A percentile compares a stretch with the other conserved stretches of the same genome.
These are phyloP conservation scores for Gamsiella multidivaricata DNA, from an alignment of 192 early-diverging fungal species.

Conservation along the genomic window DNA sequence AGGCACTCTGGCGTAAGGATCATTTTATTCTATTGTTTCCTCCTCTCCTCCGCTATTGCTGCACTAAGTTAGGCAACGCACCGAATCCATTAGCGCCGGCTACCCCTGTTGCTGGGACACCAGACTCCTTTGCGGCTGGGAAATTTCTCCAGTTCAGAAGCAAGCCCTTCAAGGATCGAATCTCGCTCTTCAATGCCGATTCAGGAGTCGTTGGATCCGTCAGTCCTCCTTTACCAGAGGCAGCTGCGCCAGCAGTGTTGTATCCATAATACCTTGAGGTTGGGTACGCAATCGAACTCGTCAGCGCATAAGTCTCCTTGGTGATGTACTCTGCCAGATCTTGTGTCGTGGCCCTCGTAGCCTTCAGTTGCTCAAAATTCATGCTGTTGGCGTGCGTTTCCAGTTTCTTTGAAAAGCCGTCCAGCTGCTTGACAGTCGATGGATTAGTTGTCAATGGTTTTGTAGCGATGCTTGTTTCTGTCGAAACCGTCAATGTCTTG, in stretches of 20 bases:
- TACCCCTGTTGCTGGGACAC: background rate
- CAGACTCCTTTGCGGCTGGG: conserved; percentile 36
- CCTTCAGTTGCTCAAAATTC: conserved; percentile 50
- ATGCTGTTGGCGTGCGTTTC: conserved; percentile 29
- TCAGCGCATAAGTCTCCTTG: conserved; percentile 47
- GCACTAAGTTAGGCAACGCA: conserved; percentile 29
- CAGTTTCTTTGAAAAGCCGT: conserved; percentile 35
- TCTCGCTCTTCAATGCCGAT: conserved; percentile 59
- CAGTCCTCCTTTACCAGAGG: conserved; percentile 34
- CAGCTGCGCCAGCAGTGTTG: conserved; percentile 31
- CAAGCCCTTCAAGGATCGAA: conserved; percentile 58
- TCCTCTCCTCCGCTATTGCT: conserved; percentile 28
- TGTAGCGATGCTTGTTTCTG: background rate
- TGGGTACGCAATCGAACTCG: conserved; percentile 42
- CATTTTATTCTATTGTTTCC: background rate
- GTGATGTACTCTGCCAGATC: conserved; percentile 53
- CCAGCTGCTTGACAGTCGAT: conserved; percentile 42
- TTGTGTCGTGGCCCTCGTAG: conserved; percentile 39
- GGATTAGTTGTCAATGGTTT: background rate
- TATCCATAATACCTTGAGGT: conserved; percentile 51
- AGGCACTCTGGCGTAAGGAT: background rate
- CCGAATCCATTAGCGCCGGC: background rate
- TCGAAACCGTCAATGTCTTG: background rate
- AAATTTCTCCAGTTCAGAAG: conserved; percentile 63
- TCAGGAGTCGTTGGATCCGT: conserved; percentile 34